A percentile compares a stretch with the other conserved stretches of the same genome.
phyloP scores from a whole-genome alignment of 305 asterid species.

The Fraxinus floribunda region DNA sequence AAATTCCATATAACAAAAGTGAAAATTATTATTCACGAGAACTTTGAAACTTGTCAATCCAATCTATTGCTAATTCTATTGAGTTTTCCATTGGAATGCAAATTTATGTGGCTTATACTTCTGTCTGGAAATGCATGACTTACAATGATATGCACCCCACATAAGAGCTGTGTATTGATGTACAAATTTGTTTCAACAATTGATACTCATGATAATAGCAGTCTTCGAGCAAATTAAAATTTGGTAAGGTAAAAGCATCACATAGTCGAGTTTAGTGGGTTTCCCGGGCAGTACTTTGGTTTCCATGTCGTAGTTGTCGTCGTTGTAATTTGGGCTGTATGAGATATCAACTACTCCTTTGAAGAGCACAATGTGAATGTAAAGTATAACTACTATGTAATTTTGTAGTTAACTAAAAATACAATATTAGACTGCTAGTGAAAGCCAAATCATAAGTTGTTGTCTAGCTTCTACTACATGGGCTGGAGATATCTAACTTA shows the following conservation, averaged over 20 bases:
- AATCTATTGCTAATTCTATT: background rate
- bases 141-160: background rate
- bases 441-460: background rate
- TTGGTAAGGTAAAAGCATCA: background rate
- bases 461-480: background rate
- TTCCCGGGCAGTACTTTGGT: background rate
- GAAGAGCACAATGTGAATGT: background rate
- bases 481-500: constrained; percentile 2
- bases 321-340: background rate
- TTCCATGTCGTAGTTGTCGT: background rate
- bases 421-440: background rate
- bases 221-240: background rate
- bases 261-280: background rate
- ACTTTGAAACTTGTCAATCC: background rate
- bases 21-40: background rate
- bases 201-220: background rate
- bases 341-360: background rate
- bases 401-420: background rate
- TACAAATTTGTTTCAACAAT: background rate
- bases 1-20: background rate
- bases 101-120: constrained; percentile 12
- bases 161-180: background rate
- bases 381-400: background rate
- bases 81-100: background rate
- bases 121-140: constrained; percentile 2